Percentiles rank a stretch among this genome's conserved stretches.
These are phyloP conservation scores for Neurospora pannonica DNA, from an alignment of 495 filamentous ascomycete species.

Conservation along the genomic window DNA sequence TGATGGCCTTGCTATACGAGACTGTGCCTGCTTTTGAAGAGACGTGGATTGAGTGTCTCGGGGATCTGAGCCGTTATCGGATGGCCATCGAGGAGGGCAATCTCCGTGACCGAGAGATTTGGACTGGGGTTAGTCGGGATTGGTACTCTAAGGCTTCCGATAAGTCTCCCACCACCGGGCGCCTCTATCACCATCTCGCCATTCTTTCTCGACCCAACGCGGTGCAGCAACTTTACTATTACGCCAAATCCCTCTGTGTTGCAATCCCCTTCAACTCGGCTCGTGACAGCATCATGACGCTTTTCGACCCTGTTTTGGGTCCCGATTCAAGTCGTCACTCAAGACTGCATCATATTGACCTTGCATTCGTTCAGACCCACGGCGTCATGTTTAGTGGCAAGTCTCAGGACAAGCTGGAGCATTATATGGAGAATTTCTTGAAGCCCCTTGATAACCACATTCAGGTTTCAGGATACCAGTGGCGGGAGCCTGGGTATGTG, in stretches of 20 bases:
- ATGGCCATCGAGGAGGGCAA: slow-evolving; percentile 77
- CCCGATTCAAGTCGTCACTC: slow-evolving; percentile 13
- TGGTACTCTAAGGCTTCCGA: slow-evolving; percentile 81
- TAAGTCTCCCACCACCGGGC: slow-evolving; percentile 56
- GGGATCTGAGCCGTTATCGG: slow-evolving; percentile 54
- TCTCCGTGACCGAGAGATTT: slow-evolving; percentile 61
- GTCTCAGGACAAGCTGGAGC: slow-evolving; percentile 36
- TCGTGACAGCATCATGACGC: slow-evolving; percentile 57
- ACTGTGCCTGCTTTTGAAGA: slow-evolving; percentile 68
- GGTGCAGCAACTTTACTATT: slow-evolving; percentile 68
- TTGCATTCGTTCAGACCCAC: slow-evolving; percentile 55
- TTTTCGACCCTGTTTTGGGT: slow-evolving; percentile 59
- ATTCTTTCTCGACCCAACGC: slow-evolving; percentile 69
- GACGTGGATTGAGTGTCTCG: slow-evolving; percentile 87
- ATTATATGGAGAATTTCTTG: slow-evolving; percentile 41
- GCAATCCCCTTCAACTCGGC: slow-evolving; percentile 50
- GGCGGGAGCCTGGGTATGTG: slow-evolving; percentile 51
- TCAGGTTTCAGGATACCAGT: slow-evolving; percentile 44
- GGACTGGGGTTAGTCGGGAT: slow-evolving; percentile 63
- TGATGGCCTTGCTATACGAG: slow-evolving; percentile 70
- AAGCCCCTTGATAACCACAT: slow-evolving; percentile 50
- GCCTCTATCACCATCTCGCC: slow-evolving; percentile 78
- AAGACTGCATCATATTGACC: slow-evolving; percentile 20
- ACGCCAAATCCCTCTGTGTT: slow-evolving; percentile 43
- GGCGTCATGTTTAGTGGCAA: slow-evolving; percentile 55